Evolutionary conservation across 495 filamentous ascomycete species (phyloP), one percentile per base, ranked within the genome.

Genomic region (Mytilinidion resinicola): DNA sequence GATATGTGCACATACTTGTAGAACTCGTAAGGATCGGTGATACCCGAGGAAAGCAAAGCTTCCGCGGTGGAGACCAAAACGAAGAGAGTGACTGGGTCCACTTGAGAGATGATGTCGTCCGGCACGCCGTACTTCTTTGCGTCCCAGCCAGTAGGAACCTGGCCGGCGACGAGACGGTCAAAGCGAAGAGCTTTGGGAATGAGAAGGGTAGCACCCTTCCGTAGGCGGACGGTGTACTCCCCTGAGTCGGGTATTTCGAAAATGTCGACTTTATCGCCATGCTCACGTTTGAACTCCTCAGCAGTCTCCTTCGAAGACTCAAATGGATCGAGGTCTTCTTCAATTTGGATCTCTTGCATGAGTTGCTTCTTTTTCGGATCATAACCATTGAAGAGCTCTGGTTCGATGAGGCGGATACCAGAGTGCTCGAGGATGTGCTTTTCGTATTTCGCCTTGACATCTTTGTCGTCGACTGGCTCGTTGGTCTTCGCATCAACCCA

Each of bases 1-100:
- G 95, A 96, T 51, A 99, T 82, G 72, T 99, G 93, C 56, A 99
- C 93, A 67, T 99, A 97, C 76, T 96, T 90, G 81, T 99, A 99
- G 75, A 99, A 97, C 74, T 99, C 93, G 67, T 96, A 99, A 20
- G 93, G 95, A 71, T 99, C 95, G n/a, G 91, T 96, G 71, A 99
- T 91, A 85, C 93, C 93, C 51, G 91, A 84, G 0, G 90, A 84
- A 39, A 97, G 80, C 49, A 99, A 83, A 10, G 92, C 80, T 72
- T 99, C 95, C 4, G 86, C 90, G 35, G 90, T 92, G 59, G 90
- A 91, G 55, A 97, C 90, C 36, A 99, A 85, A 19, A 96, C 90
- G 66, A 87, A 97, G 39, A 99, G 78, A 4, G 95, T 96, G 50
- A 96, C 90, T 4, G 91, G 92, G 64, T 99, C 95, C 51, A 99